These are phyloP conservation scores for Bolboschoenus planiculmis DNA, from an alignment of 176 grass and related monocot genomes.

Conservation along the genomic window DNA sequence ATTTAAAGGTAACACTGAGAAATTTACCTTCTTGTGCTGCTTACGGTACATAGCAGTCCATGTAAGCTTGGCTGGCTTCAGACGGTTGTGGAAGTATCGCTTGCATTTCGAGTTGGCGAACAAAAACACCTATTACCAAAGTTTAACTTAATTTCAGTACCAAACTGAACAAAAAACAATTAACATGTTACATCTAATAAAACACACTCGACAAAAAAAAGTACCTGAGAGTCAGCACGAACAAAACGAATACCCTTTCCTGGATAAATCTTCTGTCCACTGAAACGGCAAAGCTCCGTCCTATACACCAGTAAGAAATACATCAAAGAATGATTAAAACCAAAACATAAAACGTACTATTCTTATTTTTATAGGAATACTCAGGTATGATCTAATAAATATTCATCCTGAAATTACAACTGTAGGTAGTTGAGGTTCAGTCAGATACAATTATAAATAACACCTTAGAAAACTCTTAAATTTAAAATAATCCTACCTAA, in stretches of 20 bases:
- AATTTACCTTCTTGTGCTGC: slow-evolving; percentile 88
- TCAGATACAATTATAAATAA: not conserved
- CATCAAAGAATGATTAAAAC: not conserved
- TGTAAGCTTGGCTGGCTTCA: slow-evolving; percentile 90
- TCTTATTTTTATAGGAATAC: not conserved
- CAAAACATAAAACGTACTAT: not conserved
- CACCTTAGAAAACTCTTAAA: not conserved
- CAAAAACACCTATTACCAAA: slow-evolving; percentile 51
- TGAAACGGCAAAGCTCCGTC: slow-evolving; percentile 96
- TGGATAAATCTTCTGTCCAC: slow-evolving; percentile 82
- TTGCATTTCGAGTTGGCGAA: slow-evolving; percentile 95
- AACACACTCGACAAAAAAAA: not conserved
- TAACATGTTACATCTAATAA: not conserved
- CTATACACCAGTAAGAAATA: slow-evolving; percentile 14
- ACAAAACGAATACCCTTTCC: slow-evolving; percentile 88
- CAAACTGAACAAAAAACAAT: not conserved
- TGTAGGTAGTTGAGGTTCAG: not conserved
- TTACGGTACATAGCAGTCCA: slow-evolving; percentile 96
- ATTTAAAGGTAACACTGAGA: not conserved
- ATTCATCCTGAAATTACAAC: not conserved
- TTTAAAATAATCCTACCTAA: not conserved
- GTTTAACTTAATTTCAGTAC: not conserved
- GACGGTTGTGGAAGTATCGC: slow-evolving; percentile 81
- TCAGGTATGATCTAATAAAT: not conserved
- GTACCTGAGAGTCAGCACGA: slow-evolving; percentile 75